Percentiles rank a stretch among this genome's conserved stretches.
phyloP scores from a whole-genome alignment of 805 yeast species.

The Ogataea ganodermae region DNA sequence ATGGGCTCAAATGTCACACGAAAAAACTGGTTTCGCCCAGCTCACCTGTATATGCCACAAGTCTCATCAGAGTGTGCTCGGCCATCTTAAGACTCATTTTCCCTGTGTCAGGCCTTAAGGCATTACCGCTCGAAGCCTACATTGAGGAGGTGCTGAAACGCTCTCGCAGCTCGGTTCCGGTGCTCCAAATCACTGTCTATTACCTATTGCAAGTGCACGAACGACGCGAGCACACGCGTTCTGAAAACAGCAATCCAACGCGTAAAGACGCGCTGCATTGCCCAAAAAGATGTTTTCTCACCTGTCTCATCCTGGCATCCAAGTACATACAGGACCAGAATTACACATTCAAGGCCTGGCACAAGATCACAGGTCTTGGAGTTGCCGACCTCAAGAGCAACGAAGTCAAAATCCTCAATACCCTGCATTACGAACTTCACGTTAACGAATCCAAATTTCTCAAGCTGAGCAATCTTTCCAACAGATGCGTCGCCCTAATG shows the following conservation, averaged over 20 bases:
- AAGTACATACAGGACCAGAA: conserved; percentile 75
- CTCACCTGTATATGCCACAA: not conserved
- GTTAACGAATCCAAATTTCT: conserved; percentile 51
- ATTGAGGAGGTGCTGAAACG: conserved; percentile 46
- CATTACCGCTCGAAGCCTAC: conserved; percentile 24
- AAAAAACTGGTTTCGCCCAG: not conserved
- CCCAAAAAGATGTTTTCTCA: conserved; percentile 67
- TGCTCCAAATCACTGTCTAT: conserved; percentile 66
- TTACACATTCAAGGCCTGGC: conserved; percentile 71
- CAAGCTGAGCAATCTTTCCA: conserved; percentile 25
- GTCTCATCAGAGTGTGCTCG: conserved; percentile 12
- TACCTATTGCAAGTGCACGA: conserved; percentile 48
- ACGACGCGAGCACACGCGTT: not conserved
- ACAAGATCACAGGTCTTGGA: conserved; percentile 67
- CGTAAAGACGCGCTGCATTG: conserved; percentile 36
- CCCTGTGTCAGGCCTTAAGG: conserved; percentile 7
- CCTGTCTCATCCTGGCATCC: conserved; percentile 68
- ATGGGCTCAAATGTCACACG: too few species aligned
- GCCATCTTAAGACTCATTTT: conserved; percentile 11
- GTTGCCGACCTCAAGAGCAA: conserved; percentile 45
- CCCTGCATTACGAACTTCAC: conserved; percentile 58
- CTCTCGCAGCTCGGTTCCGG: conserved; percentile 60
- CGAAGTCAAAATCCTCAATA: conserved; percentile 54
- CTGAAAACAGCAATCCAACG: not conserved
- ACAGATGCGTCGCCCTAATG: conserved; percentile 4